Conservation (phyloP, 2,329 filamentous ascomycete genomes). For the Colletotrichum australisinense region DNA sequence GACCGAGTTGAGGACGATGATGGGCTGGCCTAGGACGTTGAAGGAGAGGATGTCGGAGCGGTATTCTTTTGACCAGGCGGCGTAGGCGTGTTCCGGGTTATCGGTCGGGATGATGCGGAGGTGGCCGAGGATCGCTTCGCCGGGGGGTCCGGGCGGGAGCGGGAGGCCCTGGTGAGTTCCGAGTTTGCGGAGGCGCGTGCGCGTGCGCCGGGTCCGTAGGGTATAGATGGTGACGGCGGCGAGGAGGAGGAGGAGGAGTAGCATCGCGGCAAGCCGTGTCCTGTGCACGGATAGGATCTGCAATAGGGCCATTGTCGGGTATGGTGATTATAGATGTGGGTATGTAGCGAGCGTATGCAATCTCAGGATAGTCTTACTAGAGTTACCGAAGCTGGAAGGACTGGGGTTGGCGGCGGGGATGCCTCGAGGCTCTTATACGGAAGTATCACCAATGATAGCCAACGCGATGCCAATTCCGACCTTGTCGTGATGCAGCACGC, state of each 20-base stretch:
- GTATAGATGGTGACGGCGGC: background rate
- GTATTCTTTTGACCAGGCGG: slow-evolving; percentile 59
- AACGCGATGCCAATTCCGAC: no score
- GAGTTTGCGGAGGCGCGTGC: no score
- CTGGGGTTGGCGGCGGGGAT: background rate
- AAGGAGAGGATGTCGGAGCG: slow-evolving; percentile 50
- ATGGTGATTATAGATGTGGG: background rate
- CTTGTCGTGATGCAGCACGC: background rate
- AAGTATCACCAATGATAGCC: background rate
- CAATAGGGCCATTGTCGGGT: background rate
- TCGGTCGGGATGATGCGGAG: slow-evolving; percentile 52
- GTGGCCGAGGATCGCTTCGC: slow-evolving; percentile 55
- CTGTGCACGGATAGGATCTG: background rate
- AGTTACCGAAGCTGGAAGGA: background rate
- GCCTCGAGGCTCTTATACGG: background rate
- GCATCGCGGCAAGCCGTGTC: slow-evolving; percentile 10
- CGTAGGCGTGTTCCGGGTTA: slow-evolving; percentile 46
- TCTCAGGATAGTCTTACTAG: background rate
- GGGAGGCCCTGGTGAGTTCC: slow-evolving; percentile 26
- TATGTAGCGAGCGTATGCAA: background rate
- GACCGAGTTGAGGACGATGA: slow-evolving; percentile 56
- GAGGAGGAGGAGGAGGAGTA: slow-evolving; percentile 11
- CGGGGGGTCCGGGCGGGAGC: slow-evolving; percentile 47
- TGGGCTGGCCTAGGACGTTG: slow-evolving; percentile 44
- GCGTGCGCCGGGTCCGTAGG: background rate